These are phyloP conservation scores for Spathaspora girioi DNA, from an alignment of 805 yeast species.

Conservation along the genomic window DNA sequence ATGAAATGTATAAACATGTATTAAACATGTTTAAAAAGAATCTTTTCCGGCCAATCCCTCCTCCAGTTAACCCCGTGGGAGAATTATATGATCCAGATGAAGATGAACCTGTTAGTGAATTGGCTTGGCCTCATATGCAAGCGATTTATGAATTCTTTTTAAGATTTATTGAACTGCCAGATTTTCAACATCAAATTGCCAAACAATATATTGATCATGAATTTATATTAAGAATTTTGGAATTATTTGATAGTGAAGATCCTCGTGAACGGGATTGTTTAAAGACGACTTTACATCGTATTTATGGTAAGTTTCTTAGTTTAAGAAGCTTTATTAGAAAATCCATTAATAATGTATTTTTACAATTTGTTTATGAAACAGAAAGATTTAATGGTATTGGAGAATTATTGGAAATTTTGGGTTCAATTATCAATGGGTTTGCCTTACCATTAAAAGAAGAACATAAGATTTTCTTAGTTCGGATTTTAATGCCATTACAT, in stretches of 20 bases:
- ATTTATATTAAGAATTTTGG: conserved; percentile 76
- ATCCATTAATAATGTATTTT: conserved; percentile 85
- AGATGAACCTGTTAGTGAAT: conserved; percentile 94
- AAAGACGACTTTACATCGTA: conserved; percentile 92
- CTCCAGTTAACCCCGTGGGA: conserved; percentile 96
- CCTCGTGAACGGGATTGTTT: conserved; percentile 93
- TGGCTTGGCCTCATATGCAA: conserved; percentile 99
- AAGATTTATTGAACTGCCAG: conserved; percentile 90
- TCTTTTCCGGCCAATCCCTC: conserved; percentile 94
- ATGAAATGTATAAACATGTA: conserved; percentile 84
- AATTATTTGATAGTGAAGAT: conserved; percentile 93
- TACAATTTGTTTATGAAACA: conserved; percentile 92
- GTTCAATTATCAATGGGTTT: conserved; percentile 95
- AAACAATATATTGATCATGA: conserved; percentile 91
- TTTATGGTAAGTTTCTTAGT: conserved; percentile 90
- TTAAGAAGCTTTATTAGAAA: conserved; percentile 88
- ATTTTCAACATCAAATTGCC: conserved; percentile 89
- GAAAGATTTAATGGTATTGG: conserved; percentile 95
- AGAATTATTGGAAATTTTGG: conserved; percentile 89
- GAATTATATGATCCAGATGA: conserved; percentile 97
- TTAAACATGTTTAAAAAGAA: conserved; percentile 86
- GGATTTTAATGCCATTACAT: conserved; percentile 88
- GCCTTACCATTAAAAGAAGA: conserved; percentile 97
- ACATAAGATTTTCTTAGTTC: conserved; percentile 83
- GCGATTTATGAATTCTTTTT: conserved; percentile 91